Evolutionary conservation across 805 yeast genomes (phyloP), one percentile per base, ranked within the genome.

Genomic region (Maudiozyma turicensis): DNA sequence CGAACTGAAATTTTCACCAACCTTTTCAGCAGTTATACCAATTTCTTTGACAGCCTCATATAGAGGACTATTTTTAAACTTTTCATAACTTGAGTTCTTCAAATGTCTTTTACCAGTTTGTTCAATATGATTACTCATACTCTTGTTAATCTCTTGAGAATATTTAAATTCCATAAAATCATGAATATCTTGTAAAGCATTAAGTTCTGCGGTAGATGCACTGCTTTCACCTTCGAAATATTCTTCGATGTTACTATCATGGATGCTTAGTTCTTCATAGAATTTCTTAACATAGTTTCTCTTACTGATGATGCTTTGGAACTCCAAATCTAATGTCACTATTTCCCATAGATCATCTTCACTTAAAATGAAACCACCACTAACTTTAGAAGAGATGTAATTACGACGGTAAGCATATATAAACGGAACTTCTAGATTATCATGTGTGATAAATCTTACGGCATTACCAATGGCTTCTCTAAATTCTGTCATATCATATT

Each of bases 371-470:
- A 68, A 65, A 10, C 72, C 77, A 32, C 72, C 70, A 26, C 66
- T 72, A 45, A 70, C 70, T 50, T 70, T 72, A 9, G 74, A 69
- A 2, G 66, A 63, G 32, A 78, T 78, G 62, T 86, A 88, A 66
- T 93, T 98, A 68, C 95, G 86, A 65, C 98, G 85, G 63, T 89
- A 95, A 29, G 89, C 85, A 86, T 95, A 89, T 52, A 93, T 89
- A 59, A 89, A 86, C 9, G 99, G 98, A 5, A 91, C 96, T 64
- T 93, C 99, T 54, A 84, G 75, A 50, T 82, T 75, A 45, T 90
- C 95, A 57, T 79, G 80, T 11, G 89, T 74, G 32, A 93, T 71
- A 55, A 81, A 89, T 60, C 74, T 86, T 59, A 77, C 82, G 43
- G 75, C 86, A 66, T 77, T 81, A 10, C 80, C 78, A 6, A 93